Conservation (phyloP, 768 basidiomycete species). For the Phlebiopsis flavidoalba region DNA sequence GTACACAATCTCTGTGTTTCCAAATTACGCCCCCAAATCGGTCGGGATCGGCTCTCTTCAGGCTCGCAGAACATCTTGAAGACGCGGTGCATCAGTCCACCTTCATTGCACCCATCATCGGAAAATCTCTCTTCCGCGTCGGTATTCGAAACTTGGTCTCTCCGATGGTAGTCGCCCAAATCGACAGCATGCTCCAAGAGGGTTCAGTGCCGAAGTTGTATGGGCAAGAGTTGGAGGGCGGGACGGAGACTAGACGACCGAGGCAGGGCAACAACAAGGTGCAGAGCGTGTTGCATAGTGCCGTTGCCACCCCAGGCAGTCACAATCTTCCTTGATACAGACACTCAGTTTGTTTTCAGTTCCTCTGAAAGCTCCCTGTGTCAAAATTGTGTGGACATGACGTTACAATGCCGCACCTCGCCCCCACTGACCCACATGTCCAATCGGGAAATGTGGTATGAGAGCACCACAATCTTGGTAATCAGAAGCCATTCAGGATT, state of each 20-base stretch:
- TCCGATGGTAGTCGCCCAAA: conserved; percentile 43
- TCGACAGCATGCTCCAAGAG: conserved; percentile 68
- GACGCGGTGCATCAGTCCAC: conserved; percentile 27
- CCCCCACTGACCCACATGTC: conserved; percentile 53
- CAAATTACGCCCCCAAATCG: conserved; percentile 4
- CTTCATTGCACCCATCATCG: conserved; percentile 43
- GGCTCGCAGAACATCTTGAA: conserved; percentile 22
- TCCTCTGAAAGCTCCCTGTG: conserved; percentile 21
- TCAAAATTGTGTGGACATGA: conserved; percentile 36
- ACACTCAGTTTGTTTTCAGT: conserved; percentile 26
- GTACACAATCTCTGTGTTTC: conserved; percentile 18
- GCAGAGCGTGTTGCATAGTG: conserved; percentile 38
- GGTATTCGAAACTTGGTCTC: conserved; percentile 26
- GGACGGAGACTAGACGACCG: too few species aligned
- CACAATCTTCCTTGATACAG: conserved; percentile 37
- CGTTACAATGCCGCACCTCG: conserved; percentile 32
- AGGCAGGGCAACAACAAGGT: conserved; percentile 44
- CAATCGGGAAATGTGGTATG: neutral
- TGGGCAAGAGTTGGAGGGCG: conserved; percentile 52
- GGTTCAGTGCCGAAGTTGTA: conserved; percentile 45
- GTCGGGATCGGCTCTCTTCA: neutral
- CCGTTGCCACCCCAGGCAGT: too few species aligned
- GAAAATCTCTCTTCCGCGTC: conserved; percentile 56
- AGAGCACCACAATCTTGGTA: too few species aligned
- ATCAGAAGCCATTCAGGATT: too few species aligned